phyloP scores from a whole-genome alignment of 192 early-diverging fungal genomes.

The Coemansia sp. region DNA sequence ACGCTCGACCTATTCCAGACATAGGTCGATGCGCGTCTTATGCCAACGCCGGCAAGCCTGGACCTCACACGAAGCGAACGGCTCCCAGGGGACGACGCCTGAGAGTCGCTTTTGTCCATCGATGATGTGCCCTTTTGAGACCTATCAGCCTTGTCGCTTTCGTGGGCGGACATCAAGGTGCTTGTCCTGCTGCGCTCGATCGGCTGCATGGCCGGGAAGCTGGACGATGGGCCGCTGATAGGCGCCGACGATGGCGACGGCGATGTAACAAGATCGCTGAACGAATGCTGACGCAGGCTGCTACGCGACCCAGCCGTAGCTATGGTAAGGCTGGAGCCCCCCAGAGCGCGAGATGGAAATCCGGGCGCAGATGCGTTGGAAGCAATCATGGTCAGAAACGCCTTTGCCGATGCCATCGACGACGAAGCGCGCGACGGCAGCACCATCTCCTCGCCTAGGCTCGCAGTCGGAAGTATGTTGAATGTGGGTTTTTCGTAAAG shows the following conservation, averaged over 20 bases:
- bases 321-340: constrained; percentile 5
- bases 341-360: neutral
- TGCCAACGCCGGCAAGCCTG: constrained; percentile 40
- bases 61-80: constrained; percentile 45
- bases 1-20: constrained; percentile 52
- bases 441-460: neutral
- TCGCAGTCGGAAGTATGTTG: neutral
- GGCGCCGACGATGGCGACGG: neutral
- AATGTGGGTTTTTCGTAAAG: constrained; percentile 36
- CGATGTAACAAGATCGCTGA: neutral
- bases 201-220: neutral
- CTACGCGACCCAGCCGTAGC: neutral
- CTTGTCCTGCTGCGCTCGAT: constrained; percentile 2
- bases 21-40: constrained; percentile 51
- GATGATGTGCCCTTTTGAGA: neutral
- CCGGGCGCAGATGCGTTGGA: neutral
- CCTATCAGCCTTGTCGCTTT: neutral
- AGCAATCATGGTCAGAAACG: constrained; percentile 48
- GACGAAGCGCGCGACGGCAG: constrained; percentile 29
- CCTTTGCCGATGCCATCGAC: constrained; percentile 47
- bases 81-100: constrained; percentile 19
- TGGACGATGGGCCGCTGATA: neutral
- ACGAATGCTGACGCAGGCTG: constrained; percentile 5
- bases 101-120: constrained; percentile 2
- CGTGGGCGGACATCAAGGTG: neutral